Evolutionary conservation across 2,329 filamentous ascomycete genomes (phyloP).

Genomic region (Sporothrix dimorphospora): DNA sequence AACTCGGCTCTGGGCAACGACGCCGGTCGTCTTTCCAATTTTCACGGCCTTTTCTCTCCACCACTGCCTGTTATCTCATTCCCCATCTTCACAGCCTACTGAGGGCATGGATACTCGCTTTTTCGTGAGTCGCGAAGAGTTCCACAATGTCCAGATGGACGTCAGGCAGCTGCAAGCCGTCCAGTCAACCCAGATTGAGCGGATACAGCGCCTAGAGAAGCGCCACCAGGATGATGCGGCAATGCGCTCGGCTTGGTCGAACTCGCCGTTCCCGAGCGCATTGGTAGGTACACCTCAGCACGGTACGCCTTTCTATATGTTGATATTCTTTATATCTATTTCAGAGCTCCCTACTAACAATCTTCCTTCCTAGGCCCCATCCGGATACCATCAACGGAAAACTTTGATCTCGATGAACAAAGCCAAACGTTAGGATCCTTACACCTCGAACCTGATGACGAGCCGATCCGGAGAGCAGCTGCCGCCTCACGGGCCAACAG

Average conservation of each 20-base stretch:
- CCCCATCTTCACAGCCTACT: slow-evolving; percentile 23
- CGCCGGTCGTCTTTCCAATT: background rate
- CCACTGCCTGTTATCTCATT: background rate
- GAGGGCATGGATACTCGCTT: slow-evolving; percentile 67
- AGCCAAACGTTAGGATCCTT: slow-evolving; percentile 78
- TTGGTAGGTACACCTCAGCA: slow-evolving; percentile 83
- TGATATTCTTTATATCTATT: background rate
- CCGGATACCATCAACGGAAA: slow-evolving; percentile 77
- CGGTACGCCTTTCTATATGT: slow-evolving; percentile 58
- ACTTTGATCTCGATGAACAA: slow-evolving; percentile 91
- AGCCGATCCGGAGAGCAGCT: slow-evolving; percentile 74
- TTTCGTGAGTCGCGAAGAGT: slow-evolving; percentile 62
- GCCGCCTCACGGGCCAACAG: slow-evolving; percentile 93
- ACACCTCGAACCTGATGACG: slow-evolving; percentile 84
- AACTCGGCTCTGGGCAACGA: background rate
- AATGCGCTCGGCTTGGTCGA: slow-evolving; percentile 85
- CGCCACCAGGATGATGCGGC: slow-evolving; percentile 69
- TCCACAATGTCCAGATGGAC: slow-evolving; percentile 71
- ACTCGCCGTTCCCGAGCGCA: slow-evolving; percentile 87
- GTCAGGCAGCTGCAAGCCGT: slow-evolving; percentile 68
- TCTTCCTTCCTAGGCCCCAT: slow-evolving; percentile 64
- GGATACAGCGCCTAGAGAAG: slow-evolving; percentile 65
- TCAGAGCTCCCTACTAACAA: slow-evolving; percentile 8
- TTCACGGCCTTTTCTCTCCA: background rate
- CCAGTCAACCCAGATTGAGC: slow-evolving; percentile 64